A percentile compares a stretch with the other conserved stretches of the same genome.
Conservation (phyloP, 805 yeast species). For the Vanderwaltozyma tropicalis region DNA sequence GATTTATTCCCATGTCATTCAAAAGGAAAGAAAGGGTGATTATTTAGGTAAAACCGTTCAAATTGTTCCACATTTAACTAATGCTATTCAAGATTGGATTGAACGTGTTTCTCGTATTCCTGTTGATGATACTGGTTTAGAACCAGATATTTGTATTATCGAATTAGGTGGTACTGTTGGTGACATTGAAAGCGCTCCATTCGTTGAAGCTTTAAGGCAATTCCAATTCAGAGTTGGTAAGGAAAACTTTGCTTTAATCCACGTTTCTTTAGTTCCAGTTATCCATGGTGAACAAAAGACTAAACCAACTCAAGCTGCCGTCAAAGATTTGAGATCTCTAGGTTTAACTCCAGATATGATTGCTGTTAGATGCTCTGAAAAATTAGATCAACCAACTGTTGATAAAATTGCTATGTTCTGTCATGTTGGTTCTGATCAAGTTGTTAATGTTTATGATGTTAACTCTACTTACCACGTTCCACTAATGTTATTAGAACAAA, state of each 20-base stretch:
- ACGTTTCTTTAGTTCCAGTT: constrained; percentile 94
- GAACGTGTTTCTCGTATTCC: constrained; percentile 87
- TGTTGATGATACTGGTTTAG: constrained; percentile 77
- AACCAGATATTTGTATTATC: constrained; percentile 92
- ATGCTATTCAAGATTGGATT: constrained; percentile 97
- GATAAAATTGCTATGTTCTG: constrained; percentile 98
- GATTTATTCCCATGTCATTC: constrained; percentile 87
- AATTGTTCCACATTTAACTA: constrained; percentile 96
- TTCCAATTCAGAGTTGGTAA: constrained; percentile 94
- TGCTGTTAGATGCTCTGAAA: constrained; percentile 91
- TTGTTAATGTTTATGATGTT: constrained; percentile 91
- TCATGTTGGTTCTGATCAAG: constrained; percentile 97
- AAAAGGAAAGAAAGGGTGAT: constrained; percentile 92
- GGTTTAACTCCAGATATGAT: constrained; percentile 95
- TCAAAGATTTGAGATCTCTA: constrained; percentile 87
- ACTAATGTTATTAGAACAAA: constrained; percentile 76
- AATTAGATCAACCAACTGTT: constrained; percentile 73
- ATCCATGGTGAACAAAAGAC: constrained; percentile 99
- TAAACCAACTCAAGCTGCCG: constrained; percentile 98
- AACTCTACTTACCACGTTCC: constrained; percentile 97
- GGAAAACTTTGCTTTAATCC: constrained; percentile 90
- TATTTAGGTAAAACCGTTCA: constrained; percentile 98
- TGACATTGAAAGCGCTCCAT: constrained; percentile 97
- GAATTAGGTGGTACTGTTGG: constrained; percentile 99
- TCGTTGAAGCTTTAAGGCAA: constrained; percentile 97